Evolutionary conservation across 2,329 filamentous ascomycete genomes (phyloP), one percentile per base, ranked within the genome.

Genomic region (Cercospora sesami): DNA sequence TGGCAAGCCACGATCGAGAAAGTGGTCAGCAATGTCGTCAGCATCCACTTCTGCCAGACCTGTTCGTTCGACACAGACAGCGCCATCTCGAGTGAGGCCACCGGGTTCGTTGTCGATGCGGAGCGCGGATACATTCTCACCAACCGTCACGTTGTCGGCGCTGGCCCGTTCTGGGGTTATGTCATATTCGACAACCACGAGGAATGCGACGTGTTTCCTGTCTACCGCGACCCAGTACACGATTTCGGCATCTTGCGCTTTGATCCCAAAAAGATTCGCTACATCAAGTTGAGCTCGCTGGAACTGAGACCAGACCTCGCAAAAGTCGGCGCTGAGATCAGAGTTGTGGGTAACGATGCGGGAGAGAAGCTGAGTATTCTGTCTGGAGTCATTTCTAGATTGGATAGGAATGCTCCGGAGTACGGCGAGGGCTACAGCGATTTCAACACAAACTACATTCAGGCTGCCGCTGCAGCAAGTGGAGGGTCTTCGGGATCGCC

Each of bases 121-220:
- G 90, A 97, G 81, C 89, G 88, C 79, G 95, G 95, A 79, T 91
- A 83, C 74, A 90, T 83, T 65, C 77, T 85, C 69, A 85, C 83
- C 61, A 85, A 85, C 74, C 79, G 83, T 69, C 95, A 99, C 82
- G 95, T 99, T 33, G 95, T 98, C 51, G 93, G 95, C 72, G 87
- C 95, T 0, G 95, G 95, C 0, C 95, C 95, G 1, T 99, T 99
- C 81, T 98, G 94, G 91, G 95, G 95, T 59, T 97, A 96, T 82
- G 94, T 92, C 78, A 94, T 99, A 73, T 99, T 99, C 79, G 96
- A 99, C 80, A 99, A 99, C 78, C 95, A 99, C 80, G 95, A 99
- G 79, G 89, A 91, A 80, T 95, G 95, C 74, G 95, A 99, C 79
- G 94, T 96, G 59, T 92, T 93, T 77, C 95, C 95, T 8, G 93